Conservation (phyloP, 2,329 filamentous ascomycete species). For the Pseudogymnoascus sp. region DNA sequence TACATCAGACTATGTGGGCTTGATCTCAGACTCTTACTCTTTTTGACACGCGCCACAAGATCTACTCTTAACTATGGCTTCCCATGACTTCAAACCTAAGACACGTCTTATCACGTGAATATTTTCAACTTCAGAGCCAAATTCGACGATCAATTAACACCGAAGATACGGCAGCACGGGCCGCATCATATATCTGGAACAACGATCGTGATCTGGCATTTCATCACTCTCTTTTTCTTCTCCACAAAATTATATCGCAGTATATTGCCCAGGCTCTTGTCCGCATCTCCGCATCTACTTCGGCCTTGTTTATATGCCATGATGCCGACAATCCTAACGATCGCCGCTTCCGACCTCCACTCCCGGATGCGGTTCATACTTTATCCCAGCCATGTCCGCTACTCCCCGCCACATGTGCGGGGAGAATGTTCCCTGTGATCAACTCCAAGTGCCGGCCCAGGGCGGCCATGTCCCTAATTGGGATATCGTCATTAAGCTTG, state of each 20-base stretch:
- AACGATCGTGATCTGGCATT: neutral
- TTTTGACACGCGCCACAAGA: neutral
- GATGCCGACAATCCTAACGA: neutral
- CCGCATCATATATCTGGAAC: neutral
- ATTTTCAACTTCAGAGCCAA: neutral
- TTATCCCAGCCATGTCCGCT: neutral
- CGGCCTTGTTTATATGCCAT: neutral
- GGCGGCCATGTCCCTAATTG: neutral
- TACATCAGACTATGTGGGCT: neutral
- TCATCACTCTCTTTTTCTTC: neutral
- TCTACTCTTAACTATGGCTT: neutral
- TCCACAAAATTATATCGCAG: neutral
- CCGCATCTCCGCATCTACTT: neutral
- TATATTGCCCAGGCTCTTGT: neutral
- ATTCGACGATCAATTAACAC: neutral
- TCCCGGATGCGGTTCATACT: neutral
- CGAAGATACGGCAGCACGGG: neutral
- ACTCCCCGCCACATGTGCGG: neutral
- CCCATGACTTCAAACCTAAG: neutral
- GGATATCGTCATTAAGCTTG: neutral
- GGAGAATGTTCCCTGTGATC: constrained; percentile 3
- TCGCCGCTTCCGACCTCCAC: neutral
- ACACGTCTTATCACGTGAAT: neutral
- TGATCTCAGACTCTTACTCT: neutral
- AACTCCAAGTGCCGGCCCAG: neutral